These are phyloP conservation scores for Populus nigra DNA, from an alignment of 345 rosid species.

Conservation along the genomic window DNA sequence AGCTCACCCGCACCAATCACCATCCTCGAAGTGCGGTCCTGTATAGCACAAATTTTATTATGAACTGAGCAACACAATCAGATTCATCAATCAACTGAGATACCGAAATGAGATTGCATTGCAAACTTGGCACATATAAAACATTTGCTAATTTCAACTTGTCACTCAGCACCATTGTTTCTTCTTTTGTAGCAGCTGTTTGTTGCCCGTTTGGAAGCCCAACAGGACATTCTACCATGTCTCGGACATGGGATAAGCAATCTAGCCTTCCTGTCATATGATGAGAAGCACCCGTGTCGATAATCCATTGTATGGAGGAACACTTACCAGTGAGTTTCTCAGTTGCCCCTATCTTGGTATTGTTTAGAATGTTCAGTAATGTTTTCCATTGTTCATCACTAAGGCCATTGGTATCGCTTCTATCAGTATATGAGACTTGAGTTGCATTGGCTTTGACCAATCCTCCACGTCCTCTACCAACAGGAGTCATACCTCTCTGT, in stretches of 20 bases:
- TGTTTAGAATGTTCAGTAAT: not conserved
- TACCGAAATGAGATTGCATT: not conserved
- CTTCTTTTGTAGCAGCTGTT: not conserved
- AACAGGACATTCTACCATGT: not conserved
- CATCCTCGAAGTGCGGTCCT: constrained; percentile 19
- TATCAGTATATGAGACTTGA: not conserved
- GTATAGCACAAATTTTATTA: constrained; percentile 1
- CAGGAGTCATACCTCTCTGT: too few species aligned
- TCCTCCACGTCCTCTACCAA: not conserved
- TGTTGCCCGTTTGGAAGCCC: not conserved
- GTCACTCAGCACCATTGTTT: not conserved
- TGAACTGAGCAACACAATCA: not conserved
- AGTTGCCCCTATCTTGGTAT: not conserved
- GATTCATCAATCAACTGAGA: constrained; percentile 4
- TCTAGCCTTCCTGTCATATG: constrained; percentile 2
- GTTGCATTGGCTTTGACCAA: not conserved
- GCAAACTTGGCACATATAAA: not conserved
- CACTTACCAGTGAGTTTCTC: not conserved
- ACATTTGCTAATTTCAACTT: not conserved
- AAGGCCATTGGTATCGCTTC: not conserved
- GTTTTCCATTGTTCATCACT: not conserved
- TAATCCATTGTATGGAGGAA: not conserved
- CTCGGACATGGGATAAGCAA: not conserved
- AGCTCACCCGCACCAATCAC: constrained; percentile 18
- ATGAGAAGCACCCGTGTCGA: not conserved